Conservation (phyloP, 192 early-diverging fungal species). For the Rhizoclosmatium globosum region DNA sequence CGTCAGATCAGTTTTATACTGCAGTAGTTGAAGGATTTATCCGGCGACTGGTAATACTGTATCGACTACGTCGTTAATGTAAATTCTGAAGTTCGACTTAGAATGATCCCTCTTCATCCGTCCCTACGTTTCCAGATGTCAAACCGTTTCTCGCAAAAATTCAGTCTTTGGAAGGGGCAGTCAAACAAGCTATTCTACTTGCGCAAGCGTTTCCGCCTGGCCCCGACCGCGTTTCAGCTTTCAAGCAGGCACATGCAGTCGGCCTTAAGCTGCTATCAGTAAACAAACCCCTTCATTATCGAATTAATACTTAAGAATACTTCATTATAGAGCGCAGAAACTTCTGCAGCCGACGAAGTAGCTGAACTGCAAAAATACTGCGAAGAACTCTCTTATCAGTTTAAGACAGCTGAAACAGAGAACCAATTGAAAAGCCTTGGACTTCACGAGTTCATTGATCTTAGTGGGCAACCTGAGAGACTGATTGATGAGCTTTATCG, state of each 20-base stretch:
- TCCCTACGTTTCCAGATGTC: slow-evolving; percentile 51
- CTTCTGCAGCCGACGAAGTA: slow-evolving; percentile 1
- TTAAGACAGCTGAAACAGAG: slow-evolving; percentile 53
- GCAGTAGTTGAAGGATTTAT: slow-evolving; percentile 61
- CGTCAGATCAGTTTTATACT: slow-evolving; percentile 71
- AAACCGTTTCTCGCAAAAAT: slow-evolving; percentile 64
- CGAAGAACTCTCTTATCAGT: not conserved
- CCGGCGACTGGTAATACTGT: slow-evolving; percentile 18
- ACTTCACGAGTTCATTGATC: slow-evolving; percentile 36
- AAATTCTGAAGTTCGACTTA: too few relatives aligned
- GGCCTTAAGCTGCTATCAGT: too few relatives aligned
- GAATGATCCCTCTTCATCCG: too few relatives aligned
- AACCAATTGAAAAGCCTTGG: slow-evolving; percentile 42
- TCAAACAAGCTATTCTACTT: slow-evolving; percentile 58
- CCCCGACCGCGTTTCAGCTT: slow-evolving; percentile 65
- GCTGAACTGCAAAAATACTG: slow-evolving; percentile 7
- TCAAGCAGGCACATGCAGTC: slow-evolving; percentile 59
- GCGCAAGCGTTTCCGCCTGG: slow-evolving; percentile 67
- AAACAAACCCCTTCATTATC: not conserved
- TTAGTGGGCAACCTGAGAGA: slow-evolving; percentile 39
- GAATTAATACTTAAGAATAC: not conserved
- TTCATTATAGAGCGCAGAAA: not conserved
- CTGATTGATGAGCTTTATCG: slow-evolving; percentile 51
- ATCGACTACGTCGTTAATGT: too few relatives aligned
- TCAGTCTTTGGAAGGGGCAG: slow-evolving; percentile 56